Base-by-base conservation (phyloP, 179 eudicot species). In the Beta lomatogona region DNA sequence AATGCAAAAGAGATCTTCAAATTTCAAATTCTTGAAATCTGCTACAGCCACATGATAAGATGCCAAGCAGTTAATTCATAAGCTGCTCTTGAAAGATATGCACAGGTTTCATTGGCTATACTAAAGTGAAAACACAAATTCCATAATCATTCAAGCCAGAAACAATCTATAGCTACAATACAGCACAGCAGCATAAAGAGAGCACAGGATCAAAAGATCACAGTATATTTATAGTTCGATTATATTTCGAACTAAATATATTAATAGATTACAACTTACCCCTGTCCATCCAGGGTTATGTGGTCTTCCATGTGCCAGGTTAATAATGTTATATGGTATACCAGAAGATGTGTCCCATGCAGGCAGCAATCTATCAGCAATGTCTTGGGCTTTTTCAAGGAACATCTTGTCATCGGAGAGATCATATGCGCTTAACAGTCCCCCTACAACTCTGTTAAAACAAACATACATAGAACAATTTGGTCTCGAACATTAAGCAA, bases 201-300 rank as follows among this genome's bases (percentile, higher is more conserved):
- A 14, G 9, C 41, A 54, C 0, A 25, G 46, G 57, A 71, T 71
- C 31, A 28, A 28, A 28, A 28, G 31, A 28, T 28, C 31, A 28
- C 31, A 28, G 31, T 28, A 28, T 28, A 28, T 28, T 28, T 28
- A 28, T 48, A 48, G 50, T 22, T 55, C 53, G 18, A 8, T 45
- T 12, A 74, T 31, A 18, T 15, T 64, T 60, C 48, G 57, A 76
- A 48, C 60, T 67, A 52, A 68, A 45, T 76, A 16, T 28, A 81
- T 54, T 13, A 71, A 19, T 9, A 73, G 41, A 74, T 25, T 53
- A 63, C 70, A 73, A 82, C 94, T 84, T 93, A 97, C 99, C 91
- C 98, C 95, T 50, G 99, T 91, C 99, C 99, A 97, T 80, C 98
- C 95, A 88, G 93, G 94, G 81, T 95, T 93, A 79, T 90, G 99